Evolutionary conservation across 768 basidiomycete genomes (phyloP), one percentile per base, ranked within the genome.

Genomic region (Lentinula aciculospora): DNA sequence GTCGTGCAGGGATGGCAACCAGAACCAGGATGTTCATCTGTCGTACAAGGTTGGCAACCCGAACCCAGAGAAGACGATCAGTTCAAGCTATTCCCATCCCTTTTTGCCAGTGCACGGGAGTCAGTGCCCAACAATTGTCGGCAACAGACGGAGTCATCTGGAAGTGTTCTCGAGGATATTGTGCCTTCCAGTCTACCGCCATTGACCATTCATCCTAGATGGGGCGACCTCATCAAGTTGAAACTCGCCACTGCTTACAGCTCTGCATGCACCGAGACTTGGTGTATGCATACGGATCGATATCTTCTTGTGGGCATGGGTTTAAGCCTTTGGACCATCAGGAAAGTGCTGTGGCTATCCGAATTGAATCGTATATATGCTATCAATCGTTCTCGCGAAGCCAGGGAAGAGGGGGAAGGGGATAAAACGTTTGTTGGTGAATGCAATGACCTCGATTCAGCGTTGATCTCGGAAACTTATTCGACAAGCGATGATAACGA

Each of bases 241-340:
- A 34, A 23, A 21, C 9, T 51, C 10, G 19, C 34, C 17, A 34
- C 32, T 6, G 13, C 25, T 19, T 53, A 53, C n/a, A 53, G 36
- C 19, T 39, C 34, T 19, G 36, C 83, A 2, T 68, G 88, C 37
- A 78, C 80, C 27, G 84, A 88, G 63, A 79, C 82, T 2, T 81
- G 80, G 63, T 76, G 76, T 49, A 75, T 71, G 59, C 72, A 81
- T 51, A 74, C 85, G 50, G 87, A 89, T 66, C 80, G 80, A 10
- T 81, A 72, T 61, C 85, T 88, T 62, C 36, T 53, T 23, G 51
- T 53, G 32, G 51, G 51, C 25, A 76, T 76, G 58, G 72, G 68
- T 32, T 72, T 83, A 63, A 80, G 83, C 3, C 66, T 82, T 47
- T 87, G 85, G 81, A 88, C 86, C 19, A 81, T 88, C 64, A 70